Conservation (phyloP, 75 land plant species). For the Sequoiadendron giganteum region DNA sequence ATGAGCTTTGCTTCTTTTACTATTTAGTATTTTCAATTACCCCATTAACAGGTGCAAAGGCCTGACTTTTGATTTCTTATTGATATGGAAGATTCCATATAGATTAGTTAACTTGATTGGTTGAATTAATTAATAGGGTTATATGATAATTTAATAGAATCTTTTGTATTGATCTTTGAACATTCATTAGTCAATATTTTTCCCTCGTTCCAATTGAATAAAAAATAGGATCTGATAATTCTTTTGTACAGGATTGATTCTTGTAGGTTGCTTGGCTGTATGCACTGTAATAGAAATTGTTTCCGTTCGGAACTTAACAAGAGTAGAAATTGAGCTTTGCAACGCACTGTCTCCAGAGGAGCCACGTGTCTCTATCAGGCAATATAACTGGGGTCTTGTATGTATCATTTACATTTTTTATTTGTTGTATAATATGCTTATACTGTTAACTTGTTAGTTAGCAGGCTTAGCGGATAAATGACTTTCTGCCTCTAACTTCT, state of each 20-base stretch:
- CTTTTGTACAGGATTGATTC: conserved; percentile 55
- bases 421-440: neutral
- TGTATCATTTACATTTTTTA: neutral
- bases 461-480: neutral
- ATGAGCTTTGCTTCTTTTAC: too few relatives aligned
- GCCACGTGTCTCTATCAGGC: conserved; percentile 70
- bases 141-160: neutral
- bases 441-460: neutral
- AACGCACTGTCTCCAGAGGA: conserved; percentile 91
- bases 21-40: too few relatives aligned
- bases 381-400: conserved; percentile 92
- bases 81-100: neutral
- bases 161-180: neutral
- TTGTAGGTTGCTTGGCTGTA: conserved; percentile 47
- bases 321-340: conserved; percentile 80
- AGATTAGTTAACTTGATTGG: neutral
- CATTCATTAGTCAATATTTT: neutral
- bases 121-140: neutral
- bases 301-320: conserved; percentile 89
- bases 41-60: too few relatives aligned
- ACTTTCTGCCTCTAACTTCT: neutral
- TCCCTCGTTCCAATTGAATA: neutral
- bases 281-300: conserved; percentile 74
- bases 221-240: neutral
- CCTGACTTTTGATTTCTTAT: neutral